Evolutionary conservation across 1,284 basidiomycete genomes (phyloP).

Genomic region (Microstroma glucosiphilum): DNA sequence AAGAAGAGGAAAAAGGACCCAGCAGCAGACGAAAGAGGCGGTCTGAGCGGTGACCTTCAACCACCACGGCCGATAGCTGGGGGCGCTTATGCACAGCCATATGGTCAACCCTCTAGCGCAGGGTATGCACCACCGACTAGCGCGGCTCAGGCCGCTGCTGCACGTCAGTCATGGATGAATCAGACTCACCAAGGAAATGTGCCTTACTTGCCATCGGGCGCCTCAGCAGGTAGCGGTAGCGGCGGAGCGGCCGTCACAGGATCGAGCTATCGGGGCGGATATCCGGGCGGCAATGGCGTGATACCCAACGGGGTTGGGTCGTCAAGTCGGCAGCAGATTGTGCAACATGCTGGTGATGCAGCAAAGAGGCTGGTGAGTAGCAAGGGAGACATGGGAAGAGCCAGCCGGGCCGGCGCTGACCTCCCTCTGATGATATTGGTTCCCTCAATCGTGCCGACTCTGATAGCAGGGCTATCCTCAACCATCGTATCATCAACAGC

Average conservation of each 20-base stretch:
- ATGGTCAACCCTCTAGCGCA: too few relatives aligned
- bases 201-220: too few relatives aligned
- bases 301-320: neutral
- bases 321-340: slow-evolving; percentile 5
- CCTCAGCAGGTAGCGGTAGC: too few relatives aligned
- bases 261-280: slow-evolving; percentile 10
- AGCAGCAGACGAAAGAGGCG: neutral
- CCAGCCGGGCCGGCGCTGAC: too few relatives aligned
- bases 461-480: neutral
- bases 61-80: too few relatives aligned
- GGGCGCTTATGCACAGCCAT: too few relatives aligned
- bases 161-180: too few relatives aligned
- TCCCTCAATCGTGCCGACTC: neutral
- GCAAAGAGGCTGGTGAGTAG: slow-evolving; percentile 10
- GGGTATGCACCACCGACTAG: too few relatives aligned
- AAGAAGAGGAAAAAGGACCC: slow-evolving; percentile 1
- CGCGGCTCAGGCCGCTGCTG: too few relatives aligned
- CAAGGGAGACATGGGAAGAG: neutral
- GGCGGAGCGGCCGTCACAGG: too few relatives aligned
- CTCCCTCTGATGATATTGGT: neutral
- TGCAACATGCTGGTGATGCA: slow-evolving; percentile 8
- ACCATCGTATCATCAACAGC: neutral
- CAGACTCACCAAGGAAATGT: too few relatives aligned
- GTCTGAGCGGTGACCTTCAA: too few relatives aligned
- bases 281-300: neutral